Percentiles rank a stretch among this genome's conserved stretches.
phyloP scores from a whole-genome alignment of 192 early-diverging fungal genomes.

The Dissophora ornata region DNA sequence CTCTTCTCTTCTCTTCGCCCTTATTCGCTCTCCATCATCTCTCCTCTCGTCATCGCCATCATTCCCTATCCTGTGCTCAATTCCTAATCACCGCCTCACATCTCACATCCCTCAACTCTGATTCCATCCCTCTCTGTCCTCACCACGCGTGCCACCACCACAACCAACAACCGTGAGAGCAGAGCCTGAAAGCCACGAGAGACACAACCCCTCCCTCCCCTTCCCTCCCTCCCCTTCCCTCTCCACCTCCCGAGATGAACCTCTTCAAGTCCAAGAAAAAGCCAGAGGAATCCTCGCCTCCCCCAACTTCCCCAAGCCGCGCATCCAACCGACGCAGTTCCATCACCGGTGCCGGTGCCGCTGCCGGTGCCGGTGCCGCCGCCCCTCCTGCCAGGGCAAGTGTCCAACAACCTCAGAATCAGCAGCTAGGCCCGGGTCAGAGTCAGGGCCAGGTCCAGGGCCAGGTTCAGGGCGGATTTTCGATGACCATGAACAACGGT shows the following conservation, averaged over 20 bases:
- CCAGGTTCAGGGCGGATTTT: constrained; percentile 20
- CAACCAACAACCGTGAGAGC: no score
- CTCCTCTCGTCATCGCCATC: background rate
- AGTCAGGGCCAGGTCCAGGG: constrained; percentile 13
- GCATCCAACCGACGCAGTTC: constrained; percentile 24
- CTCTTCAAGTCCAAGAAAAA: constrained; percentile 40
- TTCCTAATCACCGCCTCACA: no score
- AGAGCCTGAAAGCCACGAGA: no score
- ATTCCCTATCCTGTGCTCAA: no score
- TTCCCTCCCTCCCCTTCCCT: background rate
- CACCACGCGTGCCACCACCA: no score
- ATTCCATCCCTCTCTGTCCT: no score
- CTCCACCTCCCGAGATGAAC: constrained; percentile 12
- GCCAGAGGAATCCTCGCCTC: constrained; percentile 7
- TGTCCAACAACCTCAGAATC: constrained; percentile 17
- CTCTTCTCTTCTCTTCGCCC: background rate
- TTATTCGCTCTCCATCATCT: background rate
- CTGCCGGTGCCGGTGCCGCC: no score
- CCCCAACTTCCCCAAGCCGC: constrained; percentile 15
- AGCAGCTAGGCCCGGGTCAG: no score
- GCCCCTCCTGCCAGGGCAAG: constrained; percentile 15
- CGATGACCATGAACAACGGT: constrained; percentile 25
- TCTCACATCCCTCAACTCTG: no score
- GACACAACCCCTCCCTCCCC: no score
- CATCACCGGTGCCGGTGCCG: no score